These are phyloP conservation scores for Chloranthus sessilifolius DNA, from an alignment of 164 flowering plant species.

Conservation along the genomic window DNA sequence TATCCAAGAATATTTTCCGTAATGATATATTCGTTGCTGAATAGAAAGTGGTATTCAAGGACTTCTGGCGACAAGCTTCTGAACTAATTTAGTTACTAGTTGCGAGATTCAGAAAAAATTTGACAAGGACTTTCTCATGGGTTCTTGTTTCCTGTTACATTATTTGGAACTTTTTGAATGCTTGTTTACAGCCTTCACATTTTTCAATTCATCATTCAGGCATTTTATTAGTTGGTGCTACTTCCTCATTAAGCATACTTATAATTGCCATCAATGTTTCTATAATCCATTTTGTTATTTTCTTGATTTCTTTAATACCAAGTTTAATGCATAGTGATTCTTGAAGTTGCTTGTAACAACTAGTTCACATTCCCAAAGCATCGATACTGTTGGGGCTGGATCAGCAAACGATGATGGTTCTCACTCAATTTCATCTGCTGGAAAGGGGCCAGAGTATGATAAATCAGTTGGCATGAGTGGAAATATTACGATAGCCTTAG, in stretches of 20 bases:
- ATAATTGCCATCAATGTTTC: too few relatives aligned
- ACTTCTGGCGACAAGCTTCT: neutral
- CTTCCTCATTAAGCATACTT: too few relatives aligned
- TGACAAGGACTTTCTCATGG: too few relatives aligned
- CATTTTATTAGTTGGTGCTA: neutral
- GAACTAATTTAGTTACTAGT: too few relatives aligned
- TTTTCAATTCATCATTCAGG: neutral
- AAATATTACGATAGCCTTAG: constrained; percentile 47
- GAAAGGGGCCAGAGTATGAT: constrained; percentile 23
- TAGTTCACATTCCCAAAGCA: constrained; percentile 19
- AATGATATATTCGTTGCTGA: neutral
- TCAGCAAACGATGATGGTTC: constrained; percentile 33
- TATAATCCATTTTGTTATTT: neutral
- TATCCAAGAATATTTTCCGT: neutral
- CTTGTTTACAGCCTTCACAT: neutral
- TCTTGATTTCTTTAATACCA: neutral
- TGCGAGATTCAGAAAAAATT: too few relatives aligned
- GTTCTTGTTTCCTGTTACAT: neutral
- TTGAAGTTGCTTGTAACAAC: neutral
- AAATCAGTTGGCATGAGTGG: constrained; percentile 25
- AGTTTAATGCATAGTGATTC: neutral
- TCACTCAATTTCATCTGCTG: constrained; percentile 16
- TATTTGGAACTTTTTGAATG: too few relatives aligned
- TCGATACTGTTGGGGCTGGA: constrained; percentile 33
- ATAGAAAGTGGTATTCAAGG: neutral